phyloP scores from a whole-genome alignment of 257 asterid genomes.

The Ilex aquifolium region DNA sequence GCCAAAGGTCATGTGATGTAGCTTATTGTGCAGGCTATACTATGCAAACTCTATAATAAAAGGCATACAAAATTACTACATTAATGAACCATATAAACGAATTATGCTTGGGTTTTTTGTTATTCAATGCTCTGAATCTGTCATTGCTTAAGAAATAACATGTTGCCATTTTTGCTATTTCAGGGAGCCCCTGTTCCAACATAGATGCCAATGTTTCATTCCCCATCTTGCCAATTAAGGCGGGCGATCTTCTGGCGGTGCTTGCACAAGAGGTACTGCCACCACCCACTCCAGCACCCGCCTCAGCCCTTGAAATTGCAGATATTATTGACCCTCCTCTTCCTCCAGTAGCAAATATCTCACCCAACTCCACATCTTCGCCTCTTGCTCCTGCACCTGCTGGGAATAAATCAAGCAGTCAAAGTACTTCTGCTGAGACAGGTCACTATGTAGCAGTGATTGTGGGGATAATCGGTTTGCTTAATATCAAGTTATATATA shows the following conservation, averaged over 20 bases:
- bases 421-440: background rate
- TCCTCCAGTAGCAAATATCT: background rate
- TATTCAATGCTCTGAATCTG: background rate
- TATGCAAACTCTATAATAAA: no score
- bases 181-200: constrained; percentile 21
- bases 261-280: background rate
- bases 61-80: no score
- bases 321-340: background rate
- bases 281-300: background rate
- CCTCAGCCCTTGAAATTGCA: background rate
- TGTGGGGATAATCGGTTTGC: background rate
- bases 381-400: background rate
- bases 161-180: background rate
- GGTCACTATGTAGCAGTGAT: background rate
- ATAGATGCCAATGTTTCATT: constrained; percentile 6
- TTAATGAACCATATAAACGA: no score
- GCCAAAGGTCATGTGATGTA: no score
- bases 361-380: background rate
- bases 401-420: background rate
- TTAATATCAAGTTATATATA: no score
- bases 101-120: background rate
- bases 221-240: background rate
- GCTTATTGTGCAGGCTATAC: no score
- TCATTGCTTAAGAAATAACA: background rate
- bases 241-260: background rate